Conservation (phyloP, 306 rosid genomes). For the Pyrus bretschneideri region DNA sequence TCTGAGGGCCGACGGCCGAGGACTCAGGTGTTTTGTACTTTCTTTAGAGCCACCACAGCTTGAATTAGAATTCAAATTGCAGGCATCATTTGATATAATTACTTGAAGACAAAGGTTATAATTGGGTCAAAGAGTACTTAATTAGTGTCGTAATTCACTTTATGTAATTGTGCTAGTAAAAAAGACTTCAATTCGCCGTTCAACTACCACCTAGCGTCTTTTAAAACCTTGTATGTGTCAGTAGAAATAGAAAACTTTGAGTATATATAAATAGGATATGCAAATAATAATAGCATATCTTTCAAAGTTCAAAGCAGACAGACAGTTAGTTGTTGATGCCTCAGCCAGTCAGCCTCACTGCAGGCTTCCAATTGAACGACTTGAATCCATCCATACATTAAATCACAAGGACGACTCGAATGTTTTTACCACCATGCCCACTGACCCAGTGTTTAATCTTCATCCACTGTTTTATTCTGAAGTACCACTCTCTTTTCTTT, state of each 20-base stretch:
- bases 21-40: neutral
- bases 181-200: accelerated
- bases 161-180: no score
- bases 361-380: neutral
- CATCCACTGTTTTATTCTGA: neutral
- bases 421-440: neutral
- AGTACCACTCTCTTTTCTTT: no score
- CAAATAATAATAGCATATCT: neutral
- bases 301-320: no score
- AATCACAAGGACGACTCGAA: neutral
- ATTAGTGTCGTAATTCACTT: neutral
- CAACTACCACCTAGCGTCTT: no score
- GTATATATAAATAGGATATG: neutral
- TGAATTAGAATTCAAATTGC: conserved; percentile 14
- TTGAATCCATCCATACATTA: neutral
- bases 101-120: neutral
- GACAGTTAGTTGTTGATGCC: neutral
- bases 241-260: neutral
- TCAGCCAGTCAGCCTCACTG: neutral
- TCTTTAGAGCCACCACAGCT: neutral
- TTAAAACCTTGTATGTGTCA: no score
- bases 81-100: conserved; percentile 7
- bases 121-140: conserved; percentile 10
- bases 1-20: neutral
- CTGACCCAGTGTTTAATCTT: neutral